These are phyloP conservation scores for Coemansia biformis DNA, from an alignment of 192 early-diverging fungal genomes.

Conservation along the genomic window DNA sequence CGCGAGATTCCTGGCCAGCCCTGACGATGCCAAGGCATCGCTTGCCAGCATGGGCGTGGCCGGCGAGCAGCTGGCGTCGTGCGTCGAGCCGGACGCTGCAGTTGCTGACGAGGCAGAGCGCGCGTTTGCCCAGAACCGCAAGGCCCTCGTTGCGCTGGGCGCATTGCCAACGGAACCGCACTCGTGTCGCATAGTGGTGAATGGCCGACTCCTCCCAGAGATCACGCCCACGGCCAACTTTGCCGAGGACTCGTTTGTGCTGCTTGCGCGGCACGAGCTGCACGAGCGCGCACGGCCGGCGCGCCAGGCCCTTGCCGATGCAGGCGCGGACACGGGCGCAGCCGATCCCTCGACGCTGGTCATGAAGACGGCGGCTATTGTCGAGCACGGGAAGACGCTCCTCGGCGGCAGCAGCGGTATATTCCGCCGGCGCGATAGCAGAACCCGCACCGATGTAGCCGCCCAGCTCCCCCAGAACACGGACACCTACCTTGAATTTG, in stretches of 20 bases:
- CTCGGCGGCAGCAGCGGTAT: conserved; percentile 10
- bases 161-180: conserved; percentile 10
- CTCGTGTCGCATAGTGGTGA: conserved; percentile 51
- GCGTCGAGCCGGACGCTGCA: conserved; percentile 4
- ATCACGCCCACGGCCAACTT: conserved; percentile 47
- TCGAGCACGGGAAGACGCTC: conserved; percentile 21
- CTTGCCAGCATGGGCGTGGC: not conserved
- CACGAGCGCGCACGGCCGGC: conserved; percentile 46
- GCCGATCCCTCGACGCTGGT: conserved; percentile 4
- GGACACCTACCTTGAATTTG: conserved; percentile 6
- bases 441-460: not conserved
- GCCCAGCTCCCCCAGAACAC: not conserved
- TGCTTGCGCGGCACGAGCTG: conserved; percentile 58
- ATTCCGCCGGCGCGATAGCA: conserved; percentile 10
- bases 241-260: conserved; percentile 52
- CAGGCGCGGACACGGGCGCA: not conserved
- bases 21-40: not conserved
- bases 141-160: conserved; percentile 3
- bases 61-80: conserved; percentile 3
- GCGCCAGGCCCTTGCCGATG: conserved; percentile 8
- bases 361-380: conserved; percentile 18
- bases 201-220: conserved; percentile 56
- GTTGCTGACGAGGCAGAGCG: conserved; percentile 20
- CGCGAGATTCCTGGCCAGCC: conserved; percentile 1
- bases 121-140: conserved; percentile 12